Conservation (phyloP, 495 filamentous ascomycete species). For the Aspergillus biplanus region DNA sequence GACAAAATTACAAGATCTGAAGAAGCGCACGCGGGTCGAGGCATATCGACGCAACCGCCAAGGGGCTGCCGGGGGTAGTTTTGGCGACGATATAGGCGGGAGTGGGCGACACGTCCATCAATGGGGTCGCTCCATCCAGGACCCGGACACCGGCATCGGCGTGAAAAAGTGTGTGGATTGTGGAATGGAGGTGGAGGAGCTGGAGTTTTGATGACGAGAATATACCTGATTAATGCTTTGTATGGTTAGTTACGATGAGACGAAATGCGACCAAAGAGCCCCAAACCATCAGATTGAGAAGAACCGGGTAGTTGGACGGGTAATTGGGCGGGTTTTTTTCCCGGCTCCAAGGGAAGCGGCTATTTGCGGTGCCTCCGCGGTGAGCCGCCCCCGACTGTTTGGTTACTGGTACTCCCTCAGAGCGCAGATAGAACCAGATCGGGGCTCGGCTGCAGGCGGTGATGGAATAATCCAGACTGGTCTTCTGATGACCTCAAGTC, state of each 20-base stretch:
- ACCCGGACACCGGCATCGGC: slow-evolving; percentile 74
- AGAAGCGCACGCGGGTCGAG: slow-evolving; percentile 91
- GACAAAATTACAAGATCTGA: slow-evolving; percentile 82
- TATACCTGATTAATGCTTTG: not conserved
- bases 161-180: slow-evolving; percentile 87
- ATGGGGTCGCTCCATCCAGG: slow-evolving; percentile 82
- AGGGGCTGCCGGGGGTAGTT: slow-evolving; percentile 60
- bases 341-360: too few relatives aligned
- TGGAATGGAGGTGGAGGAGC: slow-evolving; percentile 95
- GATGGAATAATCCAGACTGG: too few relatives aligned
- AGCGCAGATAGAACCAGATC: too few relatives aligned
- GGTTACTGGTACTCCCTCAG: too few relatives aligned
- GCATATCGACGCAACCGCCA: slow-evolving; percentile 73
- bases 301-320: too few relatives aligned
- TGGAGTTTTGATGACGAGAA: slow-evolving; percentile 66
- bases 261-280: not conserved
- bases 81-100: slow-evolving; percentile 73
- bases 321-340: too few relatives aligned
- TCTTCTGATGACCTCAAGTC: too few relatives aligned
- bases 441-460: too few relatives aligned
- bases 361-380: too few relatives aligned
- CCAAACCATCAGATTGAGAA: too few relatives aligned
- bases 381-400: too few relatives aligned
- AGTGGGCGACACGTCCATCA: slow-evolving; percentile 84
- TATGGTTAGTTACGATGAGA: not conserved